These are phyloP conservation scores for Sugiyamaella japonica DNA, from an alignment of 1,139 yeast genomes.

Conservation along the genomic window DNA sequence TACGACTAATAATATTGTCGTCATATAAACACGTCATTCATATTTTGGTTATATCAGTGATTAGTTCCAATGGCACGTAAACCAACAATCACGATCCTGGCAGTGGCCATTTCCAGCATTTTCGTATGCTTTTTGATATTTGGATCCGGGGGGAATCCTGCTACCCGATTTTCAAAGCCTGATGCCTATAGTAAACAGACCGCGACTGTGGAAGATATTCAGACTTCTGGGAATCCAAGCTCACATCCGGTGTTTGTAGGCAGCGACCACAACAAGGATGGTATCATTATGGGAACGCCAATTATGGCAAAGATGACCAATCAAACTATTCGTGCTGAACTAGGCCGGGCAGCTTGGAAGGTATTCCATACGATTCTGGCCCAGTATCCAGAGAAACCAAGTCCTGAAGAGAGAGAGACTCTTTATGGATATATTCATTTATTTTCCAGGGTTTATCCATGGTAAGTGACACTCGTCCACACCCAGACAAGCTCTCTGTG, in stretches of 20 bases:
- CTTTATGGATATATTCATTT: constrained; percentile 50
- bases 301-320: constrained; percentile 90
- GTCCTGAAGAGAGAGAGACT: constrained; percentile 60
- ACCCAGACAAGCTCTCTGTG: background rate
- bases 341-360: constrained; percentile 92
- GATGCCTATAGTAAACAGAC: constrained; percentile 17
- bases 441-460: constrained; percentile 44
- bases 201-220: constrained; percentile 27
- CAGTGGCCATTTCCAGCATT: constrained; percentile 28
- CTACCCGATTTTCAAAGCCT: constrained; percentile 16
- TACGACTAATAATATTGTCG: background rate
- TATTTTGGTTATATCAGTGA: no score
- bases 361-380: constrained; percentile 87
- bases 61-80: constrained; percentile 26
- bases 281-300: constrained; percentile 42
- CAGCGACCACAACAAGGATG: background rate
- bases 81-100: constrained; percentile 31
- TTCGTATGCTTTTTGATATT: constrained; percentile 29
- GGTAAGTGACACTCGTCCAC: constrained; percentile 26
- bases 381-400: constrained; percentile 83
- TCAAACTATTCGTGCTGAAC: constrained; percentile 58
- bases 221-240: constrained; percentile 17
- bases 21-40: no score
- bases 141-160: constrained; percentile 14
- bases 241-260: constrained; percentile 17